Percentiles rank a stretch among this genome's conserved stretches.
phyloP scores from a whole-genome alignment of 441 rosid species.

The Mallotus japonicus region DNA sequence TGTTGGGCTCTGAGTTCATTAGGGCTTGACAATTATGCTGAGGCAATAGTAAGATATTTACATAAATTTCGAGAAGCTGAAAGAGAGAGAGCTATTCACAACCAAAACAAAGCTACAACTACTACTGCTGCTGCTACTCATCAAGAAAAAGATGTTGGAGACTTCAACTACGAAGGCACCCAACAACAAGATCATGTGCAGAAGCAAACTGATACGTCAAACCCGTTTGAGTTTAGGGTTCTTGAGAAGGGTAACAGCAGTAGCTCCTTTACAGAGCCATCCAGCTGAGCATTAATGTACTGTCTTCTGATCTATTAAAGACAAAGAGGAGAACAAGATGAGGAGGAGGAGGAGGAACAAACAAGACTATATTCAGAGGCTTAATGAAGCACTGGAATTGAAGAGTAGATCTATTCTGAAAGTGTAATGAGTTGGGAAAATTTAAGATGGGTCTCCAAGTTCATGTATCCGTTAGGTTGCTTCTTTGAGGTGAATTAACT shows the following conservation, averaged over 20 bases:
- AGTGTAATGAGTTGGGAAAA: neutral
- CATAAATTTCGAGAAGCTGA: constrained; percentile 72
- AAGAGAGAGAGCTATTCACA: constrained; percentile 41
- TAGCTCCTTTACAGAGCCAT: constrained; percentile 24
- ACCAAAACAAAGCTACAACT: constrained; percentile 8
- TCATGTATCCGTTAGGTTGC: neutral
- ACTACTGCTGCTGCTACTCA: neutral
- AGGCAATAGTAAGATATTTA: constrained; percentile 65
- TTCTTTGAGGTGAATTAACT: neutral
- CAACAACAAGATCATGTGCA: constrained; percentile 1
- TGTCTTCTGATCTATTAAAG: neutral
- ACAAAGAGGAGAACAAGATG: constrained; percentile 13
- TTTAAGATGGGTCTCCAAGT: neutral
- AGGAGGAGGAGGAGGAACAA: neutral
- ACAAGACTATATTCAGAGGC: neutral
- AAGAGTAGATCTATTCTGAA: neutral
- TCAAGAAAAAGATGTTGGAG: constrained; percentile 34
- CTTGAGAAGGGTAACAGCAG: constrained; percentile 46
- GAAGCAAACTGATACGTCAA: constrained; percentile 5
- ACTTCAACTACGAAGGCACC: constrained; percentile 22
- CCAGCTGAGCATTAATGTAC: constrained; percentile 19
- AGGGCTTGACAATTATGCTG: constrained; percentile 76
- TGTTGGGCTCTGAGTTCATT: constrained; percentile 83
- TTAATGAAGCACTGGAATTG: neutral
- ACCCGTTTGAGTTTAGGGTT: constrained; percentile 29